A percentile compares a stretch with the other conserved stretches of the same genome.
phyloP scores from a whole-genome alignment of 768 basidiomycete genomes.

The Lactifluus subvellereus region DNA sequence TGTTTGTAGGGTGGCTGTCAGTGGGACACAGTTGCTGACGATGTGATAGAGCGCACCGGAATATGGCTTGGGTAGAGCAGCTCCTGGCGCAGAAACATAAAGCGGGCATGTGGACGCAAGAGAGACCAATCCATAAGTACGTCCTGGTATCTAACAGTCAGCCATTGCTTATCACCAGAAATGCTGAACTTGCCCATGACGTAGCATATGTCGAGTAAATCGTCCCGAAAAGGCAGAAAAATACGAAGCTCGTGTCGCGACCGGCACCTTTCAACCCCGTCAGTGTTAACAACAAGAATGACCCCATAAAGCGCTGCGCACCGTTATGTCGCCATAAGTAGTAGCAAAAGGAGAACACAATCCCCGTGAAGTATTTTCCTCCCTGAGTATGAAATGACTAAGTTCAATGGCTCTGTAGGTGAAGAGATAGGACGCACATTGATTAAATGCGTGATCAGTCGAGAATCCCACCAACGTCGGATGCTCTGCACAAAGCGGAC shows the following conservation, averaged over 20 bases:
- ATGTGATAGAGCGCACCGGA: conserved; percentile 38
- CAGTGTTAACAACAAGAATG: not conserved
- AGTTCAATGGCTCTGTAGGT: not conserved
- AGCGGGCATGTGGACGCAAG: conserved; percentile 47
- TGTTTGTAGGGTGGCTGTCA: conserved; percentile 27
- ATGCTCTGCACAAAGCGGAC: conserved; percentile 82
- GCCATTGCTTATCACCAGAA: not conserved
- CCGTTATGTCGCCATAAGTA: conserved; percentile 73
- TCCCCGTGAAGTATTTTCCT: conserved; percentile 73
- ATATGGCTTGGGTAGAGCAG: conserved; percentile 63
- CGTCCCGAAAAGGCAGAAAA: conserved; percentile 63
- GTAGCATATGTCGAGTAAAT: conserved; percentile 65
- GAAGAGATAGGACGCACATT: conserved; percentile 51
- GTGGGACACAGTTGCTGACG: not conserved
- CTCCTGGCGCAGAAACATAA: conserved; percentile 66
- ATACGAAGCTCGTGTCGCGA: conserved; percentile 47
- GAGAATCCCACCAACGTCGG: conserved; percentile 80
- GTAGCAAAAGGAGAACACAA: conserved; percentile 62
- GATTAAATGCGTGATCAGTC: conserved; percentile 68
- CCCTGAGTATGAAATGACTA: conserved; percentile 42
- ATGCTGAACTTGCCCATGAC: conserved; percentile 57
- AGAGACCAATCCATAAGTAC: conserved; percentile 91
- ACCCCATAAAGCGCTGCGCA: conserved; percentile 22
- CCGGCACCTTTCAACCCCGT: conserved; percentile 29
- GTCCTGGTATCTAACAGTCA: conserved; percentile 46